Percentiles rank a stretch among this genome's conserved stretches.
phyloP scores from a whole-genome alignment of 768 basidiomycete genomes.

The Jaapia argillacea region DNA sequence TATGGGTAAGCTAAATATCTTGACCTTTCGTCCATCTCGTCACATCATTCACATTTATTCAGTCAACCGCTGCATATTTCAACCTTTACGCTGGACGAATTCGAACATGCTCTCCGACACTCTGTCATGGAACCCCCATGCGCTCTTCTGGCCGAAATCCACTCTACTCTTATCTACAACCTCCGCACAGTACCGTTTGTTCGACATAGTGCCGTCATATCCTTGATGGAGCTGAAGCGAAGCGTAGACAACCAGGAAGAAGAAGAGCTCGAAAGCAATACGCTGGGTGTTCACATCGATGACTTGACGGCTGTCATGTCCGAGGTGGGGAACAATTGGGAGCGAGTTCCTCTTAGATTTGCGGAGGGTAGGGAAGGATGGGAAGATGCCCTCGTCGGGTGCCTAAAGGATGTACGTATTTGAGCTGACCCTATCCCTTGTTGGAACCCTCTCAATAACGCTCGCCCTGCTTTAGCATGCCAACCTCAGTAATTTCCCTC shows the following conservation, averaged over 20 bases:
- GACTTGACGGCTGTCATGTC: constrained; percentile 60
- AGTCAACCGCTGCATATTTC: constrained; percentile 82
- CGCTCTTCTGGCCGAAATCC: constrained; percentile 75
- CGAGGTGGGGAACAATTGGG: constrained; percentile 82
- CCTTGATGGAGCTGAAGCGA: constrained; percentile 34
- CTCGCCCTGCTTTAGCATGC: constrained; percentile 46
- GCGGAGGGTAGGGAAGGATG: constrained; percentile 75
- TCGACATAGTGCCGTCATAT: constrained; percentile 66
- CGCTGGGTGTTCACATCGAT: constrained; percentile 51
- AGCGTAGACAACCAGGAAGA: constrained; percentile 31
- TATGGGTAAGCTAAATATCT: constrained; percentile 63
- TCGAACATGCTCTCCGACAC: constrained; percentile 81
- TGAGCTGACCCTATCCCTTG: too few relatives aligned
- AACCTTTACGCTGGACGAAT: constrained; percentile 86
- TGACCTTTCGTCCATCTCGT: neutral
- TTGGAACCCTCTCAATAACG: neutral
- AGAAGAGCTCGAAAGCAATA: constrained; percentile 27
- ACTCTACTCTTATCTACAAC: constrained; percentile 83
- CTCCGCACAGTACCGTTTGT: constrained; percentile 73
- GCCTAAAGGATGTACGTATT: constrained; percentile 76
- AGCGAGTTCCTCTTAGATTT: constrained; percentile 62
- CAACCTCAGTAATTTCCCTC: constrained; percentile 60
- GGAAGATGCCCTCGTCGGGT: constrained; percentile 87
- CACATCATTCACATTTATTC: neutral
- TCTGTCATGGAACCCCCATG: constrained; percentile 59